These are phyloP conservation scores for Dimocarpus longan DNA, from an alignment of 345 rosid species.

Conservation along the genomic window DNA sequence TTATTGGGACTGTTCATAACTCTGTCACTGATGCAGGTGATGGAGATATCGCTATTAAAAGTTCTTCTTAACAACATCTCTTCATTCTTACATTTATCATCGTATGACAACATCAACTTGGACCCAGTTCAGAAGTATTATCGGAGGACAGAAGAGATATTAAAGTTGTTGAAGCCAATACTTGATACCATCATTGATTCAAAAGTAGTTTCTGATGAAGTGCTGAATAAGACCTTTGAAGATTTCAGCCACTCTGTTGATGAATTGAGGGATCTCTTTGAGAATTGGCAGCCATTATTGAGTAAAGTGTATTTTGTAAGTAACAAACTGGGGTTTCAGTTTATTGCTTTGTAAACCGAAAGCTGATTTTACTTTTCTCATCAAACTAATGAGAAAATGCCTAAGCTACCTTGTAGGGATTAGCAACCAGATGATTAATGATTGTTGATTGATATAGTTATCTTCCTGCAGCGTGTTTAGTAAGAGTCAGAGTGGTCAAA, in stretches of 20 bases:
- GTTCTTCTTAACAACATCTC: conserved; percentile 64
- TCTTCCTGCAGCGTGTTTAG: neutral
- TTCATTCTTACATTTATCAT: conserved; percentile 63
- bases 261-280: conserved; percentile 65
- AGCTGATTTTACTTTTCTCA: conserved; percentile 5
- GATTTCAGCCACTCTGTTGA: conserved; percentile 70
- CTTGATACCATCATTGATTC: conserved; percentile 60
- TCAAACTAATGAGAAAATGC: neutral
- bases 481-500: neutral
- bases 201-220: conserved; percentile 61
- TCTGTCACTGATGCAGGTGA: conserved; percentile 50
- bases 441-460: neutral
- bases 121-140: conserved; percentile 72
- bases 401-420: conserved; percentile 5
- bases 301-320: conserved; percentile 93
- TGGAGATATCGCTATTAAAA: conserved; percentile 77
- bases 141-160: conserved; percentile 72
- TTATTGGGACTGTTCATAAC: conserved; percentile 7
- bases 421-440: conserved; percentile 5
- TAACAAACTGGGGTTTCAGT: conserved; percentile 8
- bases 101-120: conserved; percentile 52
- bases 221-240: conserved; percentile 54
- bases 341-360: conserved; percentile 13
- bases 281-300: conserved; percentile 69
- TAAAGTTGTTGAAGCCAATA: conserved; percentile 77